These are phyloP conservation scores for Vaccinium corymbosum DNA, from an alignment of 148 eudicot genomes.

Conservation along the genomic window DNA sequence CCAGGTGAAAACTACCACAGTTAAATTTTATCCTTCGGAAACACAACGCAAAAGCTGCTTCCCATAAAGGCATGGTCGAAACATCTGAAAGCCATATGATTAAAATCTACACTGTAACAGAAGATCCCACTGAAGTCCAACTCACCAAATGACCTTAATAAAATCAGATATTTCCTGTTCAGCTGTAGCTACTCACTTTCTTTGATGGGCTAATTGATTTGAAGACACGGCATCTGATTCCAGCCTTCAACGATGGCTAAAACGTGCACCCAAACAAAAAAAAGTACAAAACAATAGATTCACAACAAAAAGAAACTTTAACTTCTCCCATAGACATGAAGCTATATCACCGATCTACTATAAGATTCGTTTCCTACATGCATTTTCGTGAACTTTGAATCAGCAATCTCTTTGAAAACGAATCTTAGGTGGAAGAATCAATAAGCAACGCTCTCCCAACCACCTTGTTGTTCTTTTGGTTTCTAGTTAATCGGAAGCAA, in stretches of 20 bases:
- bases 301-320: background rate
- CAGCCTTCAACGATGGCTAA: background rate
- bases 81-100: background rate
- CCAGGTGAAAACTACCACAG: background rate
- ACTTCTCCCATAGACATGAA: background rate
- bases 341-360: background rate
- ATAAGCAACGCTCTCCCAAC: background rate
- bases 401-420: background rate
- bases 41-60: background rate
- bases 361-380: background rate
- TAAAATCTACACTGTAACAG: background rate
- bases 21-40: background rate
- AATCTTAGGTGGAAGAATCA: background rate
- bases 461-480: background rate
- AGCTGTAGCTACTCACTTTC: background rate
- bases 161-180: background rate
- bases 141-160: background rate
- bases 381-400: background rate
- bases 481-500: background rate
- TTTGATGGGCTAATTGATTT: background rate
- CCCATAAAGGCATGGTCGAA: background rate
- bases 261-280: background rate
- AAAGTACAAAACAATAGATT: background rate
- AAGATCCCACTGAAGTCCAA: background rate
- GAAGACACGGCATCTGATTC: background rate